Evolutionary conservation across 805 yeast species (phyloP), one percentile per base, ranked within the genome.

Genomic region (Saturnispora besseyi): DNA sequence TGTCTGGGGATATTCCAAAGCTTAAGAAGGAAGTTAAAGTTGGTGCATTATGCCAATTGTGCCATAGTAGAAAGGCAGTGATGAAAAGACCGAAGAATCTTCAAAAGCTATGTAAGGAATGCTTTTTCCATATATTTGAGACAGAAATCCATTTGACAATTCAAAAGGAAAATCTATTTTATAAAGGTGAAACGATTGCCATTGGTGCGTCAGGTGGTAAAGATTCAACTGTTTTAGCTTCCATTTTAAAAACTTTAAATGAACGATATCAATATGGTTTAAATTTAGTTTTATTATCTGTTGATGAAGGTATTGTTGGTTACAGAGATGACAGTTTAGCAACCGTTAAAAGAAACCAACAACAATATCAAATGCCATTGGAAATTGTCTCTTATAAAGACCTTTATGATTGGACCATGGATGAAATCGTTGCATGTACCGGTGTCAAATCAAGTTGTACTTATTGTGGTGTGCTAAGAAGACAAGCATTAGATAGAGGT

Each of bases 181-280:
- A 78, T 24, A 73, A 69, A 0, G 98, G 98, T 13, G 99, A 93
- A 61, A 76, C 70, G 28, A 90, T 93, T 2, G 99, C 98, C 15
- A 90, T 93, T 24, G 99, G 99, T 15, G 99, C 99, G 0, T 87
- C 96, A 1, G 99, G 99, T 26, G 99, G 99, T 48, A 93, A 93
- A 60, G 99, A 93, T 64, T 87, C 96, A 4, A 93, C 99, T 0
- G 99, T 93, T 1, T 69, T 93, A 30, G 99, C 98, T 0, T 80
- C 90, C 43, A 79, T 93, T 2, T 66, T 93, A 65, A 93, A 89
- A 61, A 78, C 91, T 0, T 70, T 93, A 54, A 93, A 93, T 62
- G 96, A 89, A 60, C 71, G 96, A 51, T 79, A 93, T 67, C 69
- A 86, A 60, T 93, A 93, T 64, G 96, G 96, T 0, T 75, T 93